Percentiles rank a stretch among this genome's conserved stretches.
Evolutionary conservation across 345 rosid species (phyloP).

Genomic region (Populus alba): DNA sequence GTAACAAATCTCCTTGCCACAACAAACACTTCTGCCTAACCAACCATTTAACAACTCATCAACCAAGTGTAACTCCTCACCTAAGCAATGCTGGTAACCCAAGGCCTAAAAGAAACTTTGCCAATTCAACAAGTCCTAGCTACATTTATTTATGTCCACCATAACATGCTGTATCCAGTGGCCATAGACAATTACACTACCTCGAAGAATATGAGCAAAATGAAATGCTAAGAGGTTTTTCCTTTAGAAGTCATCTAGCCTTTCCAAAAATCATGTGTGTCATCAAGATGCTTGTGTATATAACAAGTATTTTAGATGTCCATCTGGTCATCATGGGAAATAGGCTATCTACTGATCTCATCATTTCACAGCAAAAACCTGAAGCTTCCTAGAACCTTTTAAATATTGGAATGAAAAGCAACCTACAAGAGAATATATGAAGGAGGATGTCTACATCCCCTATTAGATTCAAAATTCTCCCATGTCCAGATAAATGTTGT

Average conservation of each 20-base stretch:
- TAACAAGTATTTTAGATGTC: not conserved
- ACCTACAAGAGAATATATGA: too few relatives aligned
- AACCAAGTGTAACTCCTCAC: not conserved
- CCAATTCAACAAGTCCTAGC: too few relatives aligned
- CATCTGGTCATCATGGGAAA: accelerated
- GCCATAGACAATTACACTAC: too few relatives aligned
- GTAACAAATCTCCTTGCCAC: not conserved
- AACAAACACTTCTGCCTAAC: too few relatives aligned
- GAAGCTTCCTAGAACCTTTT: not conserved
- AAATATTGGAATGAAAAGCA: not conserved
- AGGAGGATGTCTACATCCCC: not conserved
- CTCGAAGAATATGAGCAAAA: not conserved
- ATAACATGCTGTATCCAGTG: too few relatives aligned
- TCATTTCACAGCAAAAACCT: not conserved
- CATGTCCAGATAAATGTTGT: too few relatives aligned
- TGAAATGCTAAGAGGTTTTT: too few relatives aligned
- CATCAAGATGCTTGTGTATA: not conserved
- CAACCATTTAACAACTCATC: too few relatives aligned
- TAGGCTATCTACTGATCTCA: accelerated
- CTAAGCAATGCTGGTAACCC: not conserved
- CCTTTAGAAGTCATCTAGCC: too few relatives aligned
- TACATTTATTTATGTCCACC: not conserved
- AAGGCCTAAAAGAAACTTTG: too few relatives aligned
- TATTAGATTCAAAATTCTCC: too few relatives aligned
- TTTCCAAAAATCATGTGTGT: too few relatives aligned